Evolutionary conservation across 345 rosid genomes (phyloP).

Genomic region (Luvunga scandens): DNA sequence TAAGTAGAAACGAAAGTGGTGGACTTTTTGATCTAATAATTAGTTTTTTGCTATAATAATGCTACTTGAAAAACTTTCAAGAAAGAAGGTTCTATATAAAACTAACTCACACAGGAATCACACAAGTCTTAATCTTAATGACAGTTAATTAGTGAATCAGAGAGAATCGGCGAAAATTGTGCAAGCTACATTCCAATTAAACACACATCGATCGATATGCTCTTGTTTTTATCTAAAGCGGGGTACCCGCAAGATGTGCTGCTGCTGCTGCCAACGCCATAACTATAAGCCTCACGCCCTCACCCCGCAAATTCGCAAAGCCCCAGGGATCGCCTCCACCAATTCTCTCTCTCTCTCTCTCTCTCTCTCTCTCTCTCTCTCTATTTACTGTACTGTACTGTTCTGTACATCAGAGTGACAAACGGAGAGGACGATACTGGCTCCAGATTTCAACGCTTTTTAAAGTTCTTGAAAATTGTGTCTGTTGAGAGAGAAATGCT

Average conservation of each 20-base stretch:
- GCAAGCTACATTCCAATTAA: neutral
- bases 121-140: neutral
- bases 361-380: neutral
- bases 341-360: neutral
- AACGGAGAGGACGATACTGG: constrained; percentile 87
- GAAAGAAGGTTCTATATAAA: neutral
- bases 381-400: neutral
- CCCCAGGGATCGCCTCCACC: constrained; percentile 1
- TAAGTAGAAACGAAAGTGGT: no score
- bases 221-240: neutral
- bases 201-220: neutral
- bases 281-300: neutral
- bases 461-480: constrained; percentile 66
- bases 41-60: no score
- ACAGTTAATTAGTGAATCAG: neutral
- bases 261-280: constrained; percentile 50
- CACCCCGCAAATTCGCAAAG: no score
- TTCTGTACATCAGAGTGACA: constrained; percentile 70
- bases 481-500: constrained; percentile 27
- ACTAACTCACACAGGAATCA: neutral
- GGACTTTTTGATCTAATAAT: no score
- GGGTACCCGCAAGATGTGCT: constrained; percentile 55
- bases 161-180: constrained; percentile 5
- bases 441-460: constrained; percentile 71
- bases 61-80: no score